Percentiles rank a stretch among this genome's conserved stretches.
Evolutionary conservation across 352 stramenopile genomes (phyloP).

Genomic region (Hyaloperonospora arabidopsidis): DNA sequence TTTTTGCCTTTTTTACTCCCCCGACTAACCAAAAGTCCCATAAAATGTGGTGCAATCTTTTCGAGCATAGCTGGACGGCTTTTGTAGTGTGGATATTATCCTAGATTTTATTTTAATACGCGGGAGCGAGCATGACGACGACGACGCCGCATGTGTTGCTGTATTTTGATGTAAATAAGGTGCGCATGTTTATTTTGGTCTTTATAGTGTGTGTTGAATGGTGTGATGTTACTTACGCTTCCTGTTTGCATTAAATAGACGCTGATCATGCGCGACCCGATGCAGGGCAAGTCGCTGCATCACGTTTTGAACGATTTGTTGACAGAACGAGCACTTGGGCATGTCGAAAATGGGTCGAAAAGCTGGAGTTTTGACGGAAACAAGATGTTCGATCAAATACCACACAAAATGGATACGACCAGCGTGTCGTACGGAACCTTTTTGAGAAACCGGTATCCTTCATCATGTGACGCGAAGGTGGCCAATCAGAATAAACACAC

Average conservation of each 20-base stretch:
- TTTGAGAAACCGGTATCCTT: slow-evolving; percentile 54
- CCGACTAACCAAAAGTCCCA: too few relatives aligned
- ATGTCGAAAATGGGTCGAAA: slow-evolving; percentile 21
- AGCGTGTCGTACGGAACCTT: slow-evolving; percentile 57
- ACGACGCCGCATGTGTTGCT: slow-evolving; percentile 43
- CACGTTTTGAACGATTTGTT: slow-evolving; percentile 75
- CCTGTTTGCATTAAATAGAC: slow-evolving; percentile 29
- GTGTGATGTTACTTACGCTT: neutral
- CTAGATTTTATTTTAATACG: too few relatives aligned
- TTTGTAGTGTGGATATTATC: too few relatives aligned
- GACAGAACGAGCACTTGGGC: slow-evolving; percentile 44
- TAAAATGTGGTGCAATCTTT: too few relatives aligned
- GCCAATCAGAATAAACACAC: slow-evolving; percentile 55
- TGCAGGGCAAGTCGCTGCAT: slow-evolving; percentile 66
- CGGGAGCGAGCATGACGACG: neutral
- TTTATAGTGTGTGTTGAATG: neutral
- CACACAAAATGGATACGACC: neutral
- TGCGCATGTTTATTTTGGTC: slow-evolving; percentile 8
- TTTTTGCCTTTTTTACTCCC: too few relatives aligned
- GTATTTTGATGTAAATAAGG: slow-evolving; percentile 82
- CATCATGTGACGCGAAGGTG: slow-evolving; percentile 34
- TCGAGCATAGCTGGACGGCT: too few relatives aligned
- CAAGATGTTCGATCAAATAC: slow-evolving; percentile 10
- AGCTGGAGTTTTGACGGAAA: slow-evolving; percentile 55
- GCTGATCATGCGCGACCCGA: slow-evolving; percentile 75